These are phyloP conservation scores for Poterioochromonas sp. DNA, from an alignment of 352 stramenopile genomes.

Conservation along the genomic window DNA sequence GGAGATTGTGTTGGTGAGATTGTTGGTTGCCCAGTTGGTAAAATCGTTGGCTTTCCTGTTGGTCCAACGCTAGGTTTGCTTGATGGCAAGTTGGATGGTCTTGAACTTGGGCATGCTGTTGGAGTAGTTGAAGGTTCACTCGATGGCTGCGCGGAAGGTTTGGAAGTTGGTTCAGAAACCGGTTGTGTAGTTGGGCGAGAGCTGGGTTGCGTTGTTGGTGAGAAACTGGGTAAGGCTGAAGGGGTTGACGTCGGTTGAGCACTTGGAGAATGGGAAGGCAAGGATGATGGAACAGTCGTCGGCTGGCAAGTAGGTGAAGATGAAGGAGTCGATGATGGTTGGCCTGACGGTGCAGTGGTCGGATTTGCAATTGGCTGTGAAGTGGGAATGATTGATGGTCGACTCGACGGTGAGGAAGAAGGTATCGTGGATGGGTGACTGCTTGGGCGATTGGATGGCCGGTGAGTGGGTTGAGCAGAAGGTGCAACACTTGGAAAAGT, in stretches of 20 bases:
- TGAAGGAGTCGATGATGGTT: background rate
- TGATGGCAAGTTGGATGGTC: background rate
- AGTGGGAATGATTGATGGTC: background rate
- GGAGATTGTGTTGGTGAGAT: no score
- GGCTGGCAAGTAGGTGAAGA: slow-evolving; percentile 17
- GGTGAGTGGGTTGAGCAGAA: background rate
- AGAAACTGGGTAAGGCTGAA: background rate
- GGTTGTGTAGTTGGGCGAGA: background rate
- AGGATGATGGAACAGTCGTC: background rate
- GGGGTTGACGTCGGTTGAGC: background rate
- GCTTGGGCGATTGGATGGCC: background rate
- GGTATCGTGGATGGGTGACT: background rate
- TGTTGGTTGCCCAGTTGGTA: background rate
- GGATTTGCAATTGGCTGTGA: background rate
- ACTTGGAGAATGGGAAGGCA: slow-evolving; percentile 1
- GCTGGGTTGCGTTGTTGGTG: background rate
- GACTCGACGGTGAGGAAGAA: background rate
- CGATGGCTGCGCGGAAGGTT: slow-evolving; percentile 10
- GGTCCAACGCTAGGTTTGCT: background rate
- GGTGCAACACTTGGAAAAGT: background rate
- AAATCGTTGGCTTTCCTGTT: background rate
- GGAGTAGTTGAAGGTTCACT: background rate
- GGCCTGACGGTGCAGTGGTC: background rate
- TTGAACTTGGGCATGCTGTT: background rate
- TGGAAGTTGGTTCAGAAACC: background rate